A percentile compares a stretch with the other conserved stretches of the same genome.
phyloP scores from a whole-genome alignment of 352 stramenopile genomes.

The Pythium rhizo-oryzae region DNA sequence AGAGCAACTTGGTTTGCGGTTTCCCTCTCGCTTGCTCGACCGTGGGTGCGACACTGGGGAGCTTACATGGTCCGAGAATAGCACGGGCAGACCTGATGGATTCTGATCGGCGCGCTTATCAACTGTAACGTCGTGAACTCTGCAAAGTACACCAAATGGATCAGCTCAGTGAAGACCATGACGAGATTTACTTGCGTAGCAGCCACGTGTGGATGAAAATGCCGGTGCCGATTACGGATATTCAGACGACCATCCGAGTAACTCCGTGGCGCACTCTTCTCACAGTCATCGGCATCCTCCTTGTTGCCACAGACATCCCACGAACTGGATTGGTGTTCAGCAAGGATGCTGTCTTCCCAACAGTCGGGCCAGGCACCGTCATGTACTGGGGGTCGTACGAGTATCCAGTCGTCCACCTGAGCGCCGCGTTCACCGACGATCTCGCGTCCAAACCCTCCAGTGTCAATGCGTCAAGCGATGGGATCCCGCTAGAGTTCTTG shows the following conservation, averaged over 20 bases:
- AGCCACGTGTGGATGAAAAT: background rate
- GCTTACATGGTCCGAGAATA: background rate
- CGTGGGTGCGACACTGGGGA: background rate
- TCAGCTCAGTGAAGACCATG: background rate
- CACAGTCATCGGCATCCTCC: background rate
- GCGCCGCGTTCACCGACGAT: background rate
- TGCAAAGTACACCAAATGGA: background rate
- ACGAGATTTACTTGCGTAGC: background rate
- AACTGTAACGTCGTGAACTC: background rate
- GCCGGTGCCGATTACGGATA: conserved; percentile 7
- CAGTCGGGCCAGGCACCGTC: background rate
- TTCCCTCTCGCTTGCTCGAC: too few species aligned
- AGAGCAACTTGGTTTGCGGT: too few species aligned
- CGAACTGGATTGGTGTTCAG: conserved; percentile 1
- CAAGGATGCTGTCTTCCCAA: background rate
- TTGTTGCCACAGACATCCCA: conserved; percentile 7
- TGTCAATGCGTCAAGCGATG: background rate
- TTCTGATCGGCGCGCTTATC: background rate
- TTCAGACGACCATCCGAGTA: conserved; percentile 8
- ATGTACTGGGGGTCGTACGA: conserved; percentile 11
- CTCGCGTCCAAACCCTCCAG: background rate
- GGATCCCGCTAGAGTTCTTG: background rate
- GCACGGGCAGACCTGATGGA: too few species aligned
- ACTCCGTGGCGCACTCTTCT: conserved; percentile 3
- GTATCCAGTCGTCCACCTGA: conserved; percentile 6